Percentiles rank a stretch among this genome's conserved stretches.
phyloP scores from a whole-genome alignment of 2,329 filamentous ascomycete species.

The Apiospora phragmitis region DNA sequence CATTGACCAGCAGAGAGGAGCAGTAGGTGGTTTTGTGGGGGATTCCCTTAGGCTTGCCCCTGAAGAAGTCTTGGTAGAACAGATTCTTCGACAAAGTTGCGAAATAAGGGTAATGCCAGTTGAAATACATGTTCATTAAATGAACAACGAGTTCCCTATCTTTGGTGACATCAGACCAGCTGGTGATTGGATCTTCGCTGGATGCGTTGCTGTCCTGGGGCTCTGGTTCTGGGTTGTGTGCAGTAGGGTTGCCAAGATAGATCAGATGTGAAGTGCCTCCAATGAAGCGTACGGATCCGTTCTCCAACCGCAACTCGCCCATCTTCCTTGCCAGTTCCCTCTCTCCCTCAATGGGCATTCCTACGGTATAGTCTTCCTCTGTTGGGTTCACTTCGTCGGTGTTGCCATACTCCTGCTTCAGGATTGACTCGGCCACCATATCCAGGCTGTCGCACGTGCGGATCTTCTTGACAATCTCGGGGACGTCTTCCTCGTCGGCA shows the following conservation, averaged over 20 bases:
- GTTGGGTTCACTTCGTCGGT: conserved; percentile 42
- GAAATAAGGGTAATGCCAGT: conserved; percentile 97
- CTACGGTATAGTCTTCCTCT: conserved; percentile 40
- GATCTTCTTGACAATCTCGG: conserved; percentile 79
- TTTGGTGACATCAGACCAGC: conserved; percentile 84
- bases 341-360: conserved; percentile 59
- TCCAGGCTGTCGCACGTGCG: conserved; percentile 77
- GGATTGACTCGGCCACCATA: conserved; percentile 52
- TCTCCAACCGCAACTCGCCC: conserved; percentile 84
- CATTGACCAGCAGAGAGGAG: conserved; percentile 86
- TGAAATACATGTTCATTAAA: conserved; percentile 96
- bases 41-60: conserved; percentile 60
- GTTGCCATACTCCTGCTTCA: conserved; percentile 43
- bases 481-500: conserved; percentile 83
- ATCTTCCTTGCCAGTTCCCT: conserved; percentile 87
- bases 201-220: conserved; percentile 46
- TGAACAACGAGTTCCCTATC: conserved; percentile 80
- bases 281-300: conserved; percentile 86
- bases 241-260: conserved; percentile 61
- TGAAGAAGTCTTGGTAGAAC: conserved; percentile 83
- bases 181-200: conserved; percentile 70
- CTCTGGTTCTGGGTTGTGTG: conserved; percentile 40
- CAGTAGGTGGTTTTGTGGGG: conserved; percentile 71
- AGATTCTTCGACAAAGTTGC: conserved; percentile 83
- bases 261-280: conserved; percentile 94